These are phyloP conservation scores for Tagetes erecta DNA, from an alignment of 129 eudicot species.

Conservation along the genomic window DNA sequence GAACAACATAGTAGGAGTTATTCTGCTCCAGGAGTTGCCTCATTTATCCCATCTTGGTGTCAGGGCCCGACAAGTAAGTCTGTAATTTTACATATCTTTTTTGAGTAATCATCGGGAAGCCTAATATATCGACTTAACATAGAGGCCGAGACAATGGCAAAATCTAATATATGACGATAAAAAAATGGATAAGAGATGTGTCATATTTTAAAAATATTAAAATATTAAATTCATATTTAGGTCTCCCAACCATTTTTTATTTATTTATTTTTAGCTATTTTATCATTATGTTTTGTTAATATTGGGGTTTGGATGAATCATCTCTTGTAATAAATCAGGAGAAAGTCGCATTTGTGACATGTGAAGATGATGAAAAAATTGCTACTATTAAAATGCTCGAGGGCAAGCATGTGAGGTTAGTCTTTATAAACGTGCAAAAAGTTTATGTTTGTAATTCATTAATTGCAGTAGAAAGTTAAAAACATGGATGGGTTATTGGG, in stretches of 20 bases:
- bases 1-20: slow-evolving; percentile 75
- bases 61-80: slow-evolving; percentile 90
- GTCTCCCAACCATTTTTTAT: neutral
- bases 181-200: neutral
- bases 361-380: slow-evolving; percentile 85
- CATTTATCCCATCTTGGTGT: slow-evolving; percentile 99
- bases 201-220: neutral
- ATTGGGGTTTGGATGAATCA: slow-evolving; percentile 15
- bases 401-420: slow-evolving; percentile 76
- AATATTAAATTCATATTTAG: neutral
- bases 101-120: neutral
- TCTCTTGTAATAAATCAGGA: slow-evolving; percentile 53
- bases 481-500: neutral
- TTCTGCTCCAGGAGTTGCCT: slow-evolving; percentile 94
- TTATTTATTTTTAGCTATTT: neutral
- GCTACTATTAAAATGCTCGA: slow-evolving; percentile 50
- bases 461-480: neutral
- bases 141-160: too few relatives aligned
- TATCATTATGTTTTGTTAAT: neutral
- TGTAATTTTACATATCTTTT: neutral
- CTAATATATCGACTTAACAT: neutral
- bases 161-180: neutral
- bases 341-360: slow-evolving; percentile 89
- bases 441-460: slow-evolving; percentile 8
- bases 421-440: neutral